Evolutionary conservation across 768 basidiomycete species (phyloP).

Genomic region (Mrakia blollopis): DNA sequence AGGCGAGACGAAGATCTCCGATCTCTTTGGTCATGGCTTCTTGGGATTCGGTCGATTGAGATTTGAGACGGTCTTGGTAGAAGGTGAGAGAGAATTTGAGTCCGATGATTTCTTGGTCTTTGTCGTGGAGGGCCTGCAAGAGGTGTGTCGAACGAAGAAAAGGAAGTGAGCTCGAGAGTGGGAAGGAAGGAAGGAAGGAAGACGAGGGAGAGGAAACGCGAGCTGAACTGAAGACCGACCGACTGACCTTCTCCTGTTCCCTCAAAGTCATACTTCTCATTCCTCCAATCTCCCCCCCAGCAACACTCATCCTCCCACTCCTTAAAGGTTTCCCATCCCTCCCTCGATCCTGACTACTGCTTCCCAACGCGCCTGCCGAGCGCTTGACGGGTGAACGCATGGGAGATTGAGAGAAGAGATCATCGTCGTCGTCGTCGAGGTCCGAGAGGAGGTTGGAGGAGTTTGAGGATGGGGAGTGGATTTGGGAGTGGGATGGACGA

Average conservation of each 20-base stretch:
- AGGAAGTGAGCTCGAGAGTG: neutral
- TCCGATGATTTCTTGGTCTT: slow-evolving; percentile 96
- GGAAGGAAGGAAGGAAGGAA: neutral
- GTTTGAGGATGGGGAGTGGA: slow-evolving; percentile 4
- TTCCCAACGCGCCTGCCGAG: too few relatives aligned
- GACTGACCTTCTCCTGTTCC: slow-evolving; percentile 86
- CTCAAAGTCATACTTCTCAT: slow-evolving; percentile 63
- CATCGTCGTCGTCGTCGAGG: slow-evolving; percentile 14
- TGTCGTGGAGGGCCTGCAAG: slow-evolving; percentile 78
- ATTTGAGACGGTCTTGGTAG: slow-evolving; percentile 83
- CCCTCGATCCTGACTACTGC: too few relatives aligned
- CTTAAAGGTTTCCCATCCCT: neutral
- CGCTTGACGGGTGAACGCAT: neutral
- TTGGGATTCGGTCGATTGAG: slow-evolving; percentile 85
- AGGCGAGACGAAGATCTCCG: slow-evolving; percentile 86
- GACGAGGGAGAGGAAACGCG: neutral
- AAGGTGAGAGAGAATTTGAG: slow-evolving; percentile 95
- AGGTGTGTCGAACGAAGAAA: neutral
- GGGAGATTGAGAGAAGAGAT: slow-evolving; percentile 25
- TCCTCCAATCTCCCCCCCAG: slow-evolving; percentile 12
- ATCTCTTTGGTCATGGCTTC: slow-evolving; percentile 88
- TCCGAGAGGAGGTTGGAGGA: slow-evolving; percentile 11
- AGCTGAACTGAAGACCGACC: neutral
- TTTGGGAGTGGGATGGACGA: neutral
- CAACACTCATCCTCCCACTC: slow-evolving; percentile 15